phyloP scores from a whole-genome alignment of 2,329 filamentous ascomycete species.

The Sclerotinia sclerotiorum region DNA sequence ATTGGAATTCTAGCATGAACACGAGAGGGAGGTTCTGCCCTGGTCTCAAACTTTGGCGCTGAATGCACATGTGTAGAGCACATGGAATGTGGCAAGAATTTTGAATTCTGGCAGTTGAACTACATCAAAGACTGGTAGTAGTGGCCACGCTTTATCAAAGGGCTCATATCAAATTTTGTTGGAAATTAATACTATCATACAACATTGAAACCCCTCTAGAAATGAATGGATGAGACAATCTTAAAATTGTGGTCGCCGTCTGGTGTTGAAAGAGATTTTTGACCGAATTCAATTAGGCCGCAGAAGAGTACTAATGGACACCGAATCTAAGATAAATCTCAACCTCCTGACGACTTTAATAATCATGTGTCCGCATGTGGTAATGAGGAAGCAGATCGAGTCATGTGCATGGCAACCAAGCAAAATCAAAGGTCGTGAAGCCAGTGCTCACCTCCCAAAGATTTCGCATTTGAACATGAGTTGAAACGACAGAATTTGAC shows the following conservation, averaged over 20 bases:
- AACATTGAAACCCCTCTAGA: background rate
- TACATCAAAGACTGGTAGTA: background rate
- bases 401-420: background rate
- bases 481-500: background rate
- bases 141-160: background rate
- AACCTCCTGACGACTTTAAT: background rate
- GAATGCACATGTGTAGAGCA: background rate
- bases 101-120: background rate
- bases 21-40: background rate
- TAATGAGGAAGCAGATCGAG: background rate
- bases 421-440: background rate
- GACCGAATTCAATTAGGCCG: no score
- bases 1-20: background rate
- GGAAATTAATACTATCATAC: background rate
- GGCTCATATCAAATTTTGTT: background rate
- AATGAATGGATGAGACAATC: no score
- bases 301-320: no score
- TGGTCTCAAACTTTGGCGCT: background rate
- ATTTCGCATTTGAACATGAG: background rate
- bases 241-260: no score
- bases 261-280: no score
- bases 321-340: no score
- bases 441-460: background rate
- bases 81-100: background rate
- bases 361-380: background rate